Conservation (phyloP, 2,329 filamentous ascomycete genomes). For the Helotiales sp. region DNA sequence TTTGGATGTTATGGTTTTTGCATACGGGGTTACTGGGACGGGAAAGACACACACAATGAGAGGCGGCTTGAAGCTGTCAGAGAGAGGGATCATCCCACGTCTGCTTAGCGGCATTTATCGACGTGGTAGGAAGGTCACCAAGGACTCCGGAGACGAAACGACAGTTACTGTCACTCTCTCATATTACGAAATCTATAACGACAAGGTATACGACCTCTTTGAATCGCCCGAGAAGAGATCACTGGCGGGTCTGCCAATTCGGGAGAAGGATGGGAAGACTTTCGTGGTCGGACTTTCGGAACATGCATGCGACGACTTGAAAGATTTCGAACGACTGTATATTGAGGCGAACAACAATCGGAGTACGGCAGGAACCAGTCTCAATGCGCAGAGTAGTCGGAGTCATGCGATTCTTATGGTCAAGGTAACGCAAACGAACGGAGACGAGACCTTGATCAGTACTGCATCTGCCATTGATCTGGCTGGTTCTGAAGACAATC, state of each 20-base stretch:
- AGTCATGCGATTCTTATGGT: constrained; percentile 92
- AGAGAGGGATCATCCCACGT: constrained; percentile 86
- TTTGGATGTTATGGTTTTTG: constrained; percentile 86
- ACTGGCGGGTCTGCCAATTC: constrained; percentile 76
- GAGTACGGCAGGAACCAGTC: constrained; percentile 87
- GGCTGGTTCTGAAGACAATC: constrained; percentile 94
- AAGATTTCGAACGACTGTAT: constrained; percentile 88
- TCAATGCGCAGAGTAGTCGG: constrained; percentile 88
- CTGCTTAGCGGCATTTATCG: constrained; percentile 86
- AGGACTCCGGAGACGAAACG: constrained; percentile 74
- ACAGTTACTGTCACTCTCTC: constrained; percentile 77
- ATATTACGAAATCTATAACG: constrained; percentile 97
- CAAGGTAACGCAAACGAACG: constrained; percentile 79
- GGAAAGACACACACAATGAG: constrained; percentile 98
- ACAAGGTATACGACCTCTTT: constrained; percentile 91
- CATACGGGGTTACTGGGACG: constrained; percentile 90
- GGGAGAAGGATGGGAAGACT: constrained; percentile 86
- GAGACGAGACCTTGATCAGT: constrained; percentile 72
- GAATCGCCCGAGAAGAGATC: constrained; percentile 82
- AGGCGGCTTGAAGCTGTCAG: constrained; percentile 82
- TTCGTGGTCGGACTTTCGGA: constrained; percentile 86
- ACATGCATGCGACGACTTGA: constrained; percentile 79
- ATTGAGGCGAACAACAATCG: constrained; percentile 91
- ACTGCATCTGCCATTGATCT: constrained; percentile 93
- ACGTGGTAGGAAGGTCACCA: constrained; percentile 81